phyloP scores from a whole-genome alignment of 345 rosid species.

The Lepidium aucheri region DNA sequence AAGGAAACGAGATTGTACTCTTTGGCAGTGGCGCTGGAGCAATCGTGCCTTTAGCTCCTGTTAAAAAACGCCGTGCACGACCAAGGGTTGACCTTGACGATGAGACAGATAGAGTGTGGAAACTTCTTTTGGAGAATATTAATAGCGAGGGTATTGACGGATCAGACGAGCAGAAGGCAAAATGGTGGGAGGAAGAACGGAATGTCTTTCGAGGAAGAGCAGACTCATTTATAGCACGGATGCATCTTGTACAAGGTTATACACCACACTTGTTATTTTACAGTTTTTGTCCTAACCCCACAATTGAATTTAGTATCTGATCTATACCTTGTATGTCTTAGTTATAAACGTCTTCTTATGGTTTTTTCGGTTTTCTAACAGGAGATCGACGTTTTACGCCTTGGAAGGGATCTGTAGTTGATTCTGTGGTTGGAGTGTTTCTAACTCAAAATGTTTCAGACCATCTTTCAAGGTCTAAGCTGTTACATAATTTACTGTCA shows the following conservation, averaged over 20 bases:
- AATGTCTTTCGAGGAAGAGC: slow-evolving; percentile 68
- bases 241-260: slow-evolving; percentile 98
- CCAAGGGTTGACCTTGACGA: slow-evolving; percentile 81
- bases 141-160: slow-evolving; percentile 68
- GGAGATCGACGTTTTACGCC: slow-evolving; percentile 92
- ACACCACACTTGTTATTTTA: neutral
- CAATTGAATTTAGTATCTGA: neutral
- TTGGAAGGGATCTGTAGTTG: slow-evolving; percentile 98
- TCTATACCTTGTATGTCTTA: neutral
- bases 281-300: neutral
- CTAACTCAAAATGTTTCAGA: slow-evolving; percentile 97
- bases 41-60: slow-evolving; percentile 42
- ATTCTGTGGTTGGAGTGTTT: slow-evolving; percentile 95
- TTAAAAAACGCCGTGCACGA: slow-evolving; percentile 47
- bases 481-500: slow-evolving; percentile 10
- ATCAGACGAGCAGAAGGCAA: slow-evolving; percentile 51
- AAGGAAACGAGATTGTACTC: slow-evolving; percentile 44
- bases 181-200: slow-evolving; percentile 88
- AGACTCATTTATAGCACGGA: slow-evolving; percentile 81
- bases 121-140: slow-evolving; percentile 61
- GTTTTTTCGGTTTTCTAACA: slow-evolving; percentile 22
- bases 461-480: slow-evolving; percentile 76
- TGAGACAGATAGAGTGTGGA: slow-evolving; percentile 83
- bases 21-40: slow-evolving; percentile 43
- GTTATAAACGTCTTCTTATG: slow-evolving; percentile 9